Base-by-base conservation (phyloP, 805 yeast species). In the Ascoidea asiatica region DNA sequence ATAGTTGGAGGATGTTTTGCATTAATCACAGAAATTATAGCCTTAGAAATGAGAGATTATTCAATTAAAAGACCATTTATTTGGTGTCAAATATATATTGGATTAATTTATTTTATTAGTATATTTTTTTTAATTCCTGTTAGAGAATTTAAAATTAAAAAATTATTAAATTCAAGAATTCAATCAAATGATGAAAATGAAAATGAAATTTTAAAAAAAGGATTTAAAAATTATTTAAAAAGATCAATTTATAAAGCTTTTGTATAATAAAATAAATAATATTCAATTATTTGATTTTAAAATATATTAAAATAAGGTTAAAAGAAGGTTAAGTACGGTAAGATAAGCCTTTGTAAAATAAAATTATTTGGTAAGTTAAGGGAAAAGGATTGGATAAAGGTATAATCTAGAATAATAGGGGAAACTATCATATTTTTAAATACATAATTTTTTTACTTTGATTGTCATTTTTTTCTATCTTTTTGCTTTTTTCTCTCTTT, bases 21-120 rank as follows among this genome's bases (percentile, higher is more conserved):
- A 4, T 56, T 77, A 20, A 66, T 69, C 1, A 63, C 76, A 3
- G 84, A 77, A 57, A 67, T 74, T 5, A 69, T 77, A 42, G 81
- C 77, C 0, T 68, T 77, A 46, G 66, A 75, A 2, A 54, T 77
- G 41, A 63, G 65, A 43, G 60, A 55, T n/a, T 45, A 52, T n/a
- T 42, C 53, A 8, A 37, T 17, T 36, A 2, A 49, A 48, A 41
- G 46, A 21, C 47, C 70, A 66, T 69, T 56, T 45, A 50, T 63
- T 7, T 56, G 65, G 43, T 57, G 68, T 8, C 74, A 68, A 51
- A 59, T 67, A 1, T 66, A 66, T 46, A 57, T 64, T 5, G 72
- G 71, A 2, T 46, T 59, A 33, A 53, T 63, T 37, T 66, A 56
- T 44, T 48, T 61, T 13, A 55, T 51, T 4, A 54, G 61, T 5